phyloP scores from a whole-genome alignment of 306 rosid species.

The Citrullus colocynthis region DNA sequence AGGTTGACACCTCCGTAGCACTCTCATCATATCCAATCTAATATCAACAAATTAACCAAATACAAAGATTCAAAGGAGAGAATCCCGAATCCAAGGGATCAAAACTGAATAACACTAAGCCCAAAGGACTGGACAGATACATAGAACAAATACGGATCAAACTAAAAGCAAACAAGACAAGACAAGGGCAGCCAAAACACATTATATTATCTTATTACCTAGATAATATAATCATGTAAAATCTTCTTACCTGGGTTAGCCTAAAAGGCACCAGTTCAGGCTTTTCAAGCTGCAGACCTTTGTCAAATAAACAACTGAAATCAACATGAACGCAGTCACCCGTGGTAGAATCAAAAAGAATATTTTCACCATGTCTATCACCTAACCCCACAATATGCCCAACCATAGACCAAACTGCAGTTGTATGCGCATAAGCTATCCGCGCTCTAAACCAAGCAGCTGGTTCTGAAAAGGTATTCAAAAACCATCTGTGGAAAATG shows the following conservation, averaged over 20 bases:
- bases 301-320: conserved; percentile 97
- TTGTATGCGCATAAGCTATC: conserved; percentile 87
- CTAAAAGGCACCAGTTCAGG: conserved; percentile 97
- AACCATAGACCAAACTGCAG: conserved; percentile 99
- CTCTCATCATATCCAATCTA: too few relatives aligned
- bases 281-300: conserved; percentile 92
- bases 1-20: too few relatives aligned
- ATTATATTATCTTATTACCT: too few relatives aligned
- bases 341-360: conserved; percentile 86
- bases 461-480: conserved; percentile 90
- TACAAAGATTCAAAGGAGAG: too few relatives aligned
- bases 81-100: too few relatives aligned
- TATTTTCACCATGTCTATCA: conserved; percentile 92
- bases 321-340: conserved; percentile 98
- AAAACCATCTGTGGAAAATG: conserved; percentile 85
- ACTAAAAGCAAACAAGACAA: too few relatives aligned
- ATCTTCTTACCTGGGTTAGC: conserved; percentile 76
- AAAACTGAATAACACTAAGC: too few relatives aligned
- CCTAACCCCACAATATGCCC: conserved; percentile 98
- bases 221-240: neutral
- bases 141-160: too few relatives aligned
- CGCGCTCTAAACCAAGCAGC: conserved; percentile 99
- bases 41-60: too few relatives aligned
- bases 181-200: too few relatives aligned
- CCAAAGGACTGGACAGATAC: too few relatives aligned